phyloP scores from a whole-genome alignment of 2,329 filamentous ascomycete species.

The Hortaea sp. region DNA sequence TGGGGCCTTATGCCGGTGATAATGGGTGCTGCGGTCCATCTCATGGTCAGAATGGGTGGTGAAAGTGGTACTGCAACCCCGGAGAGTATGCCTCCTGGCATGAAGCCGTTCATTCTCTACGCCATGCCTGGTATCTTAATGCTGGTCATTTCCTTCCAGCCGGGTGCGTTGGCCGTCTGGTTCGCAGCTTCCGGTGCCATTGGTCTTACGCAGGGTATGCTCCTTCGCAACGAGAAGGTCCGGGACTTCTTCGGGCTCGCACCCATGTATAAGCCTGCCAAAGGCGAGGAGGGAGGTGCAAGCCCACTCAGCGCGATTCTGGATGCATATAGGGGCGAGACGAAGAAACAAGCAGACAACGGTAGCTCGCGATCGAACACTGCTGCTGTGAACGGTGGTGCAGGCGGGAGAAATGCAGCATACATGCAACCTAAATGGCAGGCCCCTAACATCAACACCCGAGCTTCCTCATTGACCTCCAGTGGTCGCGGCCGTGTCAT shows the following conservation, averaged over 20 bases:
- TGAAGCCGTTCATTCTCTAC: slow-evolving; percentile 34
- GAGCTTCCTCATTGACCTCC: neutral
- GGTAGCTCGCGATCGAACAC: neutral
- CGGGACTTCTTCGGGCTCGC: slow-evolving; percentile 29
- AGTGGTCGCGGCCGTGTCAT: neutral
- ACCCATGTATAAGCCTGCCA: slow-evolving; percentile 20
- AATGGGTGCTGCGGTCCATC: slow-evolving; percentile 25
- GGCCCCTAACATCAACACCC: slow-evolving; percentile 3
- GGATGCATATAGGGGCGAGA: neutral
- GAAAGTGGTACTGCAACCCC: slow-evolving; percentile 32
- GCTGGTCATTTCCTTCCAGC: slow-evolving; percentile 44
- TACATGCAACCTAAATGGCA: slow-evolving; percentile 10
- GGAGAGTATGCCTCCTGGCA: slow-evolving; percentile 18
- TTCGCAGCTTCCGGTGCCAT: slow-evolving; percentile 41
- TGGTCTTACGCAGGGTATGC: slow-evolving; percentile 29
- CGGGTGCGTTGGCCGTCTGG: slow-evolving; percentile 52
- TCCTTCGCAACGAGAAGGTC: slow-evolving; percentile 29
- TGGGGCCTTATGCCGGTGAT: slow-evolving; percentile 58
- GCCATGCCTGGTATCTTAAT: slow-evolving; percentile 45
- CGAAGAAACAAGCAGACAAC: neutral
- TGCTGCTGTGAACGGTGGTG: neutral
- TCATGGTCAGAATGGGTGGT: slow-evolving; percentile 34
- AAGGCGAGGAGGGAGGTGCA: slow-evolving; percentile 1
- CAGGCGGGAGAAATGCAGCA: slow-evolving; percentile 7
- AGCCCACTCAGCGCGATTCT: neutral